Evolutionary conservation across 163 green algal species (phyloP), one percentile per base, ranked within the genome.

Genomic region (Botryococcus braunii): DNA sequence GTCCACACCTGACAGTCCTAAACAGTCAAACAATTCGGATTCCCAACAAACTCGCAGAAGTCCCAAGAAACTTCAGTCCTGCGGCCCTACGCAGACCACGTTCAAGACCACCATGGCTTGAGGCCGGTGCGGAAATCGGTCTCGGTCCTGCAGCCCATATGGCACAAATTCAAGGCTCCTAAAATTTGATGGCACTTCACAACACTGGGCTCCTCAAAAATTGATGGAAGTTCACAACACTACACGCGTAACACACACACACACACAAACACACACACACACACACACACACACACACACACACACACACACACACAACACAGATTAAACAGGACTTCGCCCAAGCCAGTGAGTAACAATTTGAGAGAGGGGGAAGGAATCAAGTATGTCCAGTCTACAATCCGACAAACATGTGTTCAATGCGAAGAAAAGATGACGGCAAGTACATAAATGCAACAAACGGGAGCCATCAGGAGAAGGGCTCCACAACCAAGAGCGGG

Each of bases 71-170:
- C n/a, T n/a, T n/a, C n/a, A n/a, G n/a, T n/a, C n/a, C n/a, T n/a
- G n/a, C n/a, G n/a, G n/a, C n/a, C n/a, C n/a, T n/a, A n/a, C n/a
- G n/a, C n/a, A n/a, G n/a, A n/a, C n/a, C 43, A 52, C 43, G 43
- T 17, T 38, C 49, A 66, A 25, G 34, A 40, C 93, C 93, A 98
- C 93, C 93, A 98, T 36, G 91, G 92, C 29, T 82, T 70, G 68
- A 84, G 55, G 77, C 82, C 85, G 50, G 90, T 97, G 66, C 91
- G 83, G 90, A 96, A 96, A 78, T 96, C 89, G 49, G 86, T 95
- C 86, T 95, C 89, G 34, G 82, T 88, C 88, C 78, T 84, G 76
- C 38, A 73, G 2, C 47, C 5, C 11, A 0, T 49, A 40, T 38
- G 2, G n/a, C 34, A 2, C 31, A 2, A 64, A 25, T 8, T 64